Conservation (phyloP, 2,329 filamentous ascomycete species). For the Bipolaris oryzae region DNA sequence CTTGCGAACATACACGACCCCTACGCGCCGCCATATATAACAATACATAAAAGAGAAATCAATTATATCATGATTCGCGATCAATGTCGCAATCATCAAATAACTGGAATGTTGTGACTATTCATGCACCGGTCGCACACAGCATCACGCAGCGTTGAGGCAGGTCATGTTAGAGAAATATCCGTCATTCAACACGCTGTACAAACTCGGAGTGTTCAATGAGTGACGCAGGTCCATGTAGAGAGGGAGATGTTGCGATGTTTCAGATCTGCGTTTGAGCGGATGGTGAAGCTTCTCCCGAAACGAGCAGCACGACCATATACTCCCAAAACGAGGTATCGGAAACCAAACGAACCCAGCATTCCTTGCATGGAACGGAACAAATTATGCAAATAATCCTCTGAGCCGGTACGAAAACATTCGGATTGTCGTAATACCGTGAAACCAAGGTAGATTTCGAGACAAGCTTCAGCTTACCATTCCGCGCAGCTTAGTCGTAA, state of each 20-base stretch:
- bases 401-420: background rate
- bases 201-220: background rate
- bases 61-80: background rate
- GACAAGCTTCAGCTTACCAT: constrained; percentile 28
- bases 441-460: constrained; percentile 31
- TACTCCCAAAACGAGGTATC: constrained; percentile 11
- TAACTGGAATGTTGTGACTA: background rate
- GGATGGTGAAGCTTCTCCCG: constrained; percentile 30
- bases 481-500: constrained; percentile 20
- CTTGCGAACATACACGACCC: background rate
- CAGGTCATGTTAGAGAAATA: background rate
- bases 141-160: background rate
- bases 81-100: background rate
- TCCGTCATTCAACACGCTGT: background rate
- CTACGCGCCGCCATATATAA: background rate
- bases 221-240: background rate
- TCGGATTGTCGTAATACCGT: constrained; percentile 22
- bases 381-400: constrained; percentile 6
- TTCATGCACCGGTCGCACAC: background rate
- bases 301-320: constrained; percentile 25
- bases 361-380: constrained; percentile 20
- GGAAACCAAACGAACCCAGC: constrained; percentile 20
- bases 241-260: constrained; percentile 20
- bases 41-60: too few species aligned
- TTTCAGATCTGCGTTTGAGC: constrained; percentile 37